Evolutionary conservation across 2,329 filamentous ascomycete species (phyloP).

Genomic region (Venturia pyrina): DNA sequence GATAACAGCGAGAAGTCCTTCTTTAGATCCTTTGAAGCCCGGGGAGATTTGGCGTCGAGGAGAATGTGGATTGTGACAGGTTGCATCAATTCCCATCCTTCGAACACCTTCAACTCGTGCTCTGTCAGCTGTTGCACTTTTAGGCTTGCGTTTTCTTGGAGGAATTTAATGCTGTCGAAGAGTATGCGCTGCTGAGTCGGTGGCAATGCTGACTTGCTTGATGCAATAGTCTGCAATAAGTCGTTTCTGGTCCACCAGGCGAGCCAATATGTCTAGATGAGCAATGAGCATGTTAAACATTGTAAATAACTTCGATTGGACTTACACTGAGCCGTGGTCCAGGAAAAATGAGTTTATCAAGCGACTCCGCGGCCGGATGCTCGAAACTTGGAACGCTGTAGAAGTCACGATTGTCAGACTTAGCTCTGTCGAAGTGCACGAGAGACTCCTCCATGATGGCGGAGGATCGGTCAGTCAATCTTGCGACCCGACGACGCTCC

Average conservation of each 20-base stretch:
- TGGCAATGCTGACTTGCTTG: neutral
- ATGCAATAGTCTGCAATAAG: neutral
- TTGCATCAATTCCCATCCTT: neutral
- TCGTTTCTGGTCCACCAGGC: conserved; percentile 1
- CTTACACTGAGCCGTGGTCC: conserved; percentile 3
- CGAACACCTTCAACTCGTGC: neutral
- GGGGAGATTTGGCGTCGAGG: neutral
- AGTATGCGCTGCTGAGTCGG: conserved; percentile 1
- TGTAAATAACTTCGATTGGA: neutral
- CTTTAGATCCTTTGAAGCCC: neutral
- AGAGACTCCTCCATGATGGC: neutral
- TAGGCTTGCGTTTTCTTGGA: neutral
- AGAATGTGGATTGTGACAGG: neutral
- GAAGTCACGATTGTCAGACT: conserved; percentile 11
- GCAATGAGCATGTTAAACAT: neutral
- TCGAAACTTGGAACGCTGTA: conserved; percentile 8
- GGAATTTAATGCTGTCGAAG: neutral
- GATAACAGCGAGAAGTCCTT: neutral
- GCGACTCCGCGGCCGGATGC: neutral
- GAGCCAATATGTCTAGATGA: conserved; percentile 1
- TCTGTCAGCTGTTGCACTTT: neutral
- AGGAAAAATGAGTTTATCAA: neutral
- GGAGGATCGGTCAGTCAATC: neutral
- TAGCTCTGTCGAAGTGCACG: neutral
- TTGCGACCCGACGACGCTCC: conserved; percentile 7